Percentiles rank a stretch among this genome's conserved stretches.
These are phyloP conservation scores for Leccinum disarticulatum DNA, from an alignment of 768 basidiomycete genomes.

Conservation along the genomic window DNA sequence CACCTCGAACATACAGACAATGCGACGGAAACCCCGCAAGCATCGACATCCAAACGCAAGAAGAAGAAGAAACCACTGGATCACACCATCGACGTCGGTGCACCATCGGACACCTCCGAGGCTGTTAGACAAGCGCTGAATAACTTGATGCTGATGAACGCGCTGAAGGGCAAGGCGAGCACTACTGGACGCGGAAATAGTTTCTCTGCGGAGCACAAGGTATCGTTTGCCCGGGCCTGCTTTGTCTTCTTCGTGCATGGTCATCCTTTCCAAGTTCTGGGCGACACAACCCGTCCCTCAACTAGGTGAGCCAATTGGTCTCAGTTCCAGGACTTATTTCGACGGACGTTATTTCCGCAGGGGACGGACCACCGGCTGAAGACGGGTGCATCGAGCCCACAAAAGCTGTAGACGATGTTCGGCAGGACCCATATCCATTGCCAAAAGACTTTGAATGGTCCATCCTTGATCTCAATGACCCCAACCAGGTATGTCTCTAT, in stretches of 20 bases:
- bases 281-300: slow-evolving; percentile 97
- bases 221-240: slow-evolving; percentile 31
- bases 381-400: slow-evolving; percentile 92
- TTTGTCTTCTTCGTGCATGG: slow-evolving; percentile 9
- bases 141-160: slow-evolving; percentile 82
- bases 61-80: slow-evolving; percentile 87
- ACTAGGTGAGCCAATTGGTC: slow-evolving; percentile 46
- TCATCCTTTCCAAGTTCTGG: slow-evolving; percentile 72
- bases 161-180: slow-evolving; percentile 78
- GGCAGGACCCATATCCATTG: slow-evolving; percentile 83
- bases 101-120: slow-evolving; percentile 57
- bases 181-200: slow-evolving; percentile 75
- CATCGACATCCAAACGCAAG: slow-evolving; percentile 59
- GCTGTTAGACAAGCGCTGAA: slow-evolving; percentile 69
- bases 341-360: slow-evolving; percentile 34
- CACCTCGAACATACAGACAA: slow-evolving; percentile 14
- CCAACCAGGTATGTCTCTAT: slow-evolving; percentile 56
- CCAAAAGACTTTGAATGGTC: slow-evolving; percentile 95
- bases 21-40: slow-evolving; percentile 19
- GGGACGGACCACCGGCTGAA: slow-evolving; percentile 59
- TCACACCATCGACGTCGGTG: slow-evolving; percentile 60
- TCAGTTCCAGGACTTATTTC: not conserved
- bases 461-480: slow-evolving; percentile 73
- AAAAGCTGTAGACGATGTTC: slow-evolving; percentile 72
- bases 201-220: slow-evolving; percentile 88